phyloP scores from a whole-genome alignment of 495 filamentous ascomycete genomes.

The Aspergillus kassunensis region DNA sequence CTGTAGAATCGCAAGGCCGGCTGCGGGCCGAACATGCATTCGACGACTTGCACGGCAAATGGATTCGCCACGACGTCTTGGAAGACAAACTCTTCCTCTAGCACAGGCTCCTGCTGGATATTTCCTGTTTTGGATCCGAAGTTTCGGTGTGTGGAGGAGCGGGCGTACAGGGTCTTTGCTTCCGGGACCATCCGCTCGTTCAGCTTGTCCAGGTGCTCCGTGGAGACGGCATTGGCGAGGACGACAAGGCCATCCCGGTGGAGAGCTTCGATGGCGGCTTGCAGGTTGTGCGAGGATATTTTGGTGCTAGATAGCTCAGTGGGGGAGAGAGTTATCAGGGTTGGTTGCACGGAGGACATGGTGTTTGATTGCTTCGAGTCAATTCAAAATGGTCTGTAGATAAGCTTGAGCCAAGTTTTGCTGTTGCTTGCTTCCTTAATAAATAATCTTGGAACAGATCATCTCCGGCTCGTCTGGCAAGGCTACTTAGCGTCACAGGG shows the following conservation, averaged over 20 bases:
- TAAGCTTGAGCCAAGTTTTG: no score
- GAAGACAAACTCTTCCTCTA: constrained; percentile 36
- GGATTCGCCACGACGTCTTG: constrained; percentile 43
- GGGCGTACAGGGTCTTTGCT: constrained; percentile 37
- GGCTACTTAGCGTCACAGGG: no score
- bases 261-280: constrained; percentile 43
- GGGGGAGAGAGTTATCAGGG: background rate
- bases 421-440: no score
- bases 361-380: no score
- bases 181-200: constrained; percentile 51
- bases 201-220: constrained; percentile 42
- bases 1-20: constrained; percentile 49
- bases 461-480: no score
- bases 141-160: constrained; percentile 41
- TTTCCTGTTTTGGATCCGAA: constrained; percentile 51
- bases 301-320: constrained; percentile 1
- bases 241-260: constrained; percentile 52
- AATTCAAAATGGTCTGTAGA: no score
- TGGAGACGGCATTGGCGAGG: constrained; percentile 43
- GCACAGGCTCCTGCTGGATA: constrained; percentile 51
- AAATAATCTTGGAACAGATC: no score
- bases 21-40: constrained; percentile 44
- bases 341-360: no score
- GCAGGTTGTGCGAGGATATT: constrained; percentile 41
- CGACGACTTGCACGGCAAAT: constrained; percentile 47